A percentile compares a stretch with the other conserved stretches of the same genome.
phyloP scores from a whole-genome alignment of 2,329 filamentous ascomycete species.

The Botrytis cinerea region DNA sequence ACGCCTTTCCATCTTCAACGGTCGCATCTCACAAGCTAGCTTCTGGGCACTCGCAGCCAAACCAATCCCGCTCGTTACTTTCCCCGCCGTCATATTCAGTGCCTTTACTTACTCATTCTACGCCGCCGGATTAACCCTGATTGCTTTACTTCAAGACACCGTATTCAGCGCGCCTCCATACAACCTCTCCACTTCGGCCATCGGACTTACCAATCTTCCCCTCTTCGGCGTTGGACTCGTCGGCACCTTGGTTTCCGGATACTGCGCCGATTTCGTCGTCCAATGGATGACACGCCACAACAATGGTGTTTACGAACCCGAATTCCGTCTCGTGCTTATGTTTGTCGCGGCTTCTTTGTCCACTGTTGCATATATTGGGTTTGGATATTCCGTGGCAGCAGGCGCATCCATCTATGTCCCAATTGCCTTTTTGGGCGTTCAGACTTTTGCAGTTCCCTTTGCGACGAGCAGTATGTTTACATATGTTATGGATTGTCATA shows the following conservation, averaged over 20 bases:
- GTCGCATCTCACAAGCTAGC: constrained; percentile 44
- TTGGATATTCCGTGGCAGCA: constrained; percentile 43
- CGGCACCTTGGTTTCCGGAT: constrained; percentile 43
- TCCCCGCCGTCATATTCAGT: constrained; percentile 47
- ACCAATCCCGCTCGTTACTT: constrained; percentile 53
- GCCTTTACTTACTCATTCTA: constrained; percentile 35
- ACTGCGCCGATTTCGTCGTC: constrained; percentile 44
- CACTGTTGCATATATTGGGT: constrained; percentile 46
- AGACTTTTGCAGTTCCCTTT: constrained; percentile 44
- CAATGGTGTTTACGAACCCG: constrained; percentile 54
- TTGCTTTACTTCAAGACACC: constrained; percentile 33
- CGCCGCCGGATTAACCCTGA: constrained; percentile 34
- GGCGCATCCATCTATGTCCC: constrained; percentile 39
- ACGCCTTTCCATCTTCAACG: constrained; percentile 45
- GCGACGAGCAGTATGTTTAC: constrained; percentile 44
- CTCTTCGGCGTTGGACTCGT: constrained; percentile 38
- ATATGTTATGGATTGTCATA: constrained; percentile 47
- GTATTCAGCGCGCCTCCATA: constrained; percentile 34
- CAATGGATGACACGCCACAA: constrained; percentile 51
- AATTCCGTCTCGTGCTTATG: constrained; percentile 51
- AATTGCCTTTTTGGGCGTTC: constrained; percentile 43
- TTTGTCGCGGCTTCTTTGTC: constrained; percentile 39
- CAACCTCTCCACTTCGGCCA: constrained; percentile 31
- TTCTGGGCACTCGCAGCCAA: constrained; percentile 45
- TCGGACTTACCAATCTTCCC: constrained; percentile 33